These are phyloP conservation scores for Zymoseptoria pseudotritici DNA, from an alignment of 2,329 filamentous ascomycete genomes.

Conservation along the genomic window DNA sequence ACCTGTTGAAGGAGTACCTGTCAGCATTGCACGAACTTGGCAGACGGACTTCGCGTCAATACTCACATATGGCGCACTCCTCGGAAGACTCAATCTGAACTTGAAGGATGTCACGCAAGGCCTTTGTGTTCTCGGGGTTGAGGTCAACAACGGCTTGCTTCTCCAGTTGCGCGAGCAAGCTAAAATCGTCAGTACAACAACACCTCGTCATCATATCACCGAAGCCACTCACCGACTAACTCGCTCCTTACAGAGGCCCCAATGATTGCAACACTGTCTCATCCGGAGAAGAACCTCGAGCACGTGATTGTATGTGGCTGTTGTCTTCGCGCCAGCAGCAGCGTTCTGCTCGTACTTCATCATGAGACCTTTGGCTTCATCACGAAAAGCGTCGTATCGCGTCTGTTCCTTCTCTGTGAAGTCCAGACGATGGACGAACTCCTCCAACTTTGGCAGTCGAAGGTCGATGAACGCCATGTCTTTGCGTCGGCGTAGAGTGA, in stretches of 20 bases:
- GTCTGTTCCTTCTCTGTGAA: slow-evolving; percentile 67
- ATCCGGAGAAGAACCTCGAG: slow-evolving; percentile 76
- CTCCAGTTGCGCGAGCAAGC: slow-evolving; percentile 63
- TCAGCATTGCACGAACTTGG: neutral
- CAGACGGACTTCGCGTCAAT: neutral
- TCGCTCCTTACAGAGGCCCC: slow-evolving; percentile 70
- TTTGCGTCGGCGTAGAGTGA: slow-evolving; percentile 76
- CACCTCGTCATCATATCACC: neutral
- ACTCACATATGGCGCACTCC: slow-evolving; percentile 66
- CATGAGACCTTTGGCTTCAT: slow-evolving; percentile 66
- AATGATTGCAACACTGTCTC: slow-evolving; percentile 82
- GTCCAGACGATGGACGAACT: slow-evolving; percentile 67
- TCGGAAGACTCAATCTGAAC: slow-evolving; percentile 73
- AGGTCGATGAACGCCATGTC: slow-evolving; percentile 84
- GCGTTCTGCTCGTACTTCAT: slow-evolving; percentile 40
- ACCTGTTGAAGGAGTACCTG: slow-evolving; percentile 2
- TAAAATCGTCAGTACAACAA: slow-evolving; percentile 28
- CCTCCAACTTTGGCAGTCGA: slow-evolving; percentile 66
- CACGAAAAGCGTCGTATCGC: slow-evolving; percentile 69
- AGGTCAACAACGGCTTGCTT: slow-evolving; percentile 60
- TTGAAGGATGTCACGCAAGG: slow-evolving; percentile 68
- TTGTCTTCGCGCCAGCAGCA: slow-evolving; percentile 17
- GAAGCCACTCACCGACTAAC: slow-evolving; percentile 36
- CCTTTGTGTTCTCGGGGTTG: slow-evolving; percentile 62
- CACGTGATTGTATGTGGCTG: slow-evolving; percentile 61